phyloP scores from a whole-genome alignment of 1,284 basidiomycete genomes.

The Vanrija pseudolonga region DNA sequence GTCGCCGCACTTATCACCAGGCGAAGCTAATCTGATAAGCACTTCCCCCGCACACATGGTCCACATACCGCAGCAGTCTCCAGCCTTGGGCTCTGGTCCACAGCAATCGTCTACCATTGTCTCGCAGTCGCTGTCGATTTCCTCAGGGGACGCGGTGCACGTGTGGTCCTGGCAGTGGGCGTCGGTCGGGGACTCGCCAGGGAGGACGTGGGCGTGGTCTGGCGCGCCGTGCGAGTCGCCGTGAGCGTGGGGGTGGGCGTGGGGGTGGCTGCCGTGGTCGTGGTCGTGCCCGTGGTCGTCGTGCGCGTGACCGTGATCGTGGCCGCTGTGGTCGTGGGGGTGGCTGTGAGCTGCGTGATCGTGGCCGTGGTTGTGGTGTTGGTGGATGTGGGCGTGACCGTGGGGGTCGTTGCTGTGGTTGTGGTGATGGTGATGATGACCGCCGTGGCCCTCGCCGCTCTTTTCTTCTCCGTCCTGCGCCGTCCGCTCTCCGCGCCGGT shows the following conservation, averaged over 20 bases:
- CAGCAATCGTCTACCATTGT: too few species aligned
- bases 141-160: background rate
- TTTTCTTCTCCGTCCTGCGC: background rate
- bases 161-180: slow-evolving; percentile 1
- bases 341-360: background rate
- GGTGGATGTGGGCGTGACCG: background rate
- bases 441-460: background rate
- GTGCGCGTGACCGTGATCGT: background rate
- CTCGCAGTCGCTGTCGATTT: background rate
- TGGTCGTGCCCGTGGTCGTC: background rate
- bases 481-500: too few species aligned
- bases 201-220: background rate
- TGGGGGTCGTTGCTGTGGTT: background rate
- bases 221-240: too few species aligned
- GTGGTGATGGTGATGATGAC: background rate
- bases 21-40: too few species aligned
- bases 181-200: background rate
- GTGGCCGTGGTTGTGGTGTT: background rate
- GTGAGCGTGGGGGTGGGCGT: background rate
- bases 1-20: too few species aligned
- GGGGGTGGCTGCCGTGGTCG: background rate
- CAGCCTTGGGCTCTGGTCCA: too few species aligned
- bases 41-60: too few species aligned
- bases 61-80: too few species aligned
- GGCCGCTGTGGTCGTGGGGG: background rate